Base-by-base conservation (phyloP, 225 moss, liverwort and hornwort genomes). In the Antitrichia curtipendula region DNA sequence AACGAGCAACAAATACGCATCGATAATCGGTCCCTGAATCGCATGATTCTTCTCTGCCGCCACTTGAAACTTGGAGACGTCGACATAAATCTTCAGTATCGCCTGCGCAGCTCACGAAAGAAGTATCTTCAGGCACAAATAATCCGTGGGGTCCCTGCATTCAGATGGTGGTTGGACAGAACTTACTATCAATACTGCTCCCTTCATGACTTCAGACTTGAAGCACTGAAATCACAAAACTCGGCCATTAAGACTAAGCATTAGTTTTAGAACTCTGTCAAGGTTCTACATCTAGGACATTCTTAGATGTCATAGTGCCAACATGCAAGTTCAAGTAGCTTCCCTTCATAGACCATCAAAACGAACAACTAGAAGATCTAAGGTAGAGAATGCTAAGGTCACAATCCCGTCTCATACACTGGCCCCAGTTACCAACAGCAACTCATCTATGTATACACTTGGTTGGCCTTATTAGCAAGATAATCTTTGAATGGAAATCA, bases 111-210 rank as follows among this genome's bases (percentile, higher is more conserved):
- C 85, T 86, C 76, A 92, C 28, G 84, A 69, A 81, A 76, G 92
- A 68, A 53, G 56, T 70, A 47, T 86, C 88, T 81, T 70, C 32
- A 64, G 90, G 90, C 50, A 23, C 75, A 86, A 88, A 90, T 12
- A 76, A 49, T 84, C 90, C 88, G 38, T 88, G 53, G 36, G 92
- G 92, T 8, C 91, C 91, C 91, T 91, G 86, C 89, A 87, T 82
- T 73, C n/a, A 89, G n/a, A 76, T n/a, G 34, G 47, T 87, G 49
- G 23, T 56, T 56, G 23, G 38, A 53, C 38, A 62, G 16, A 84
- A 64, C 73, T 87, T 64, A 85, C 57, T 70, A 65, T 49, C 78
- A 58, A 71, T 81, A 32, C 10, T 75, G 29, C n/a, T 32, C 43
- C 62, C 50, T 61, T 69, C 68, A 53, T 59, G 68, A 40, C 32